Percentiles rank a stretch among this genome's conserved stretches.
phyloP scores from a whole-genome alignment of 2,329 filamentous ascomycete species.

The Madurella mycetomatis region DNA sequence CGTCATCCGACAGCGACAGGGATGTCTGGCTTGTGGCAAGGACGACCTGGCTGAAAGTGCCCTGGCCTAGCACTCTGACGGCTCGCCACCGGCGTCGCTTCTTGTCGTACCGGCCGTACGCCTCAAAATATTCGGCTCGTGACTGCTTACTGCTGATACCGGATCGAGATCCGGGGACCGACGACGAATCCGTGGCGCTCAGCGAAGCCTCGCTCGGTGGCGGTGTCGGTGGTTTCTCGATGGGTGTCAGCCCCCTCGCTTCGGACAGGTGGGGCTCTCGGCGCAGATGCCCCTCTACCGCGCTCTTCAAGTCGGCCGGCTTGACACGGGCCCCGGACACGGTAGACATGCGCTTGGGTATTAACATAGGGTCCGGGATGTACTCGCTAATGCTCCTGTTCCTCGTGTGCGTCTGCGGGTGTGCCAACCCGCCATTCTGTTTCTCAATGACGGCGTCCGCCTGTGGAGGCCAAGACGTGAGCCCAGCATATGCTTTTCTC shows the following conservation, averaged over 20 bases:
- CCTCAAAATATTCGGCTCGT: slow-evolving; percentile 62
- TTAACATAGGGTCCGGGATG: slow-evolving; percentile 64
- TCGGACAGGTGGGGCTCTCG: slow-evolving; percentile 79
- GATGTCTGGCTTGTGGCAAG: slow-evolving; percentile 75
- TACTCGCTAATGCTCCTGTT: slow-evolving; percentile 90
- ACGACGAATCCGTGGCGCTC: slow-evolving; percentile 40
- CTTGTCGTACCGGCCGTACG: slow-evolving; percentile 59
- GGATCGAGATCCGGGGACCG: slow-evolving; percentile 37
- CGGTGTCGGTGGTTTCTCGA: slow-evolving; percentile 69
- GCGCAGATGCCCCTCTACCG: slow-evolving; percentile 49
- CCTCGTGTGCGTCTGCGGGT: slow-evolving; percentile 49
- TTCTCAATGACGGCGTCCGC: slow-evolving; percentile 30
- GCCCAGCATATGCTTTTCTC: slow-evolving; percentile 52
- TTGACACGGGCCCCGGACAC: slow-evolving; percentile 59
- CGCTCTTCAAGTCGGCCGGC: slow-evolving; percentile 33
- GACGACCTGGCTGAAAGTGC: slow-evolving; percentile 92
- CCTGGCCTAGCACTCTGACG: slow-evolving; percentile 77
- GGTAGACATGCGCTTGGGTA: slow-evolving; percentile 68
- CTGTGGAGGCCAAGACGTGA: slow-evolving; percentile 34
- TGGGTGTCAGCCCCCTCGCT: slow-evolving; percentile 65
- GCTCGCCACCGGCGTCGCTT: slow-evolving; percentile 76
- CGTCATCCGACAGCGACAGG: slow-evolving; percentile 40
- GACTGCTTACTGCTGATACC: slow-evolving; percentile 39
- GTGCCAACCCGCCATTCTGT: slow-evolving; percentile 27
- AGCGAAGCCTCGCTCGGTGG: slow-evolving; percentile 71